These are phyloP conservation scores for Boehmeria nivea DNA, from an alignment of 306 rosid genomes.

Conservation along the genomic window DNA sequence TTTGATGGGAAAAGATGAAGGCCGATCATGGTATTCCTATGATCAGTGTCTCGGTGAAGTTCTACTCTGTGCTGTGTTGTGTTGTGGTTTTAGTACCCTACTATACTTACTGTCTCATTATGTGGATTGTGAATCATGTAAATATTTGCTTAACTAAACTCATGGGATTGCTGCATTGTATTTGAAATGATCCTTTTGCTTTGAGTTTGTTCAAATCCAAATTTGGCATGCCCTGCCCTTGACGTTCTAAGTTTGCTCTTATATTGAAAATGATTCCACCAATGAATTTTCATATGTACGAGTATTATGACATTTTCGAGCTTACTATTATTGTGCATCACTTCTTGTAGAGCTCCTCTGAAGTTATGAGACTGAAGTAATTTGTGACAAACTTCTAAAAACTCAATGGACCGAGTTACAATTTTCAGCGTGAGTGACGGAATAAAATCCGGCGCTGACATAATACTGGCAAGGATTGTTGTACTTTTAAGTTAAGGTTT, in stretches of 20 bases:
- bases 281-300: too few relatives aligned
- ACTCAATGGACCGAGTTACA: slow-evolving; percentile 18
- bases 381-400: slow-evolving; percentile 17
- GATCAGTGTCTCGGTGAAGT: neutral
- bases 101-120: too few relatives aligned
- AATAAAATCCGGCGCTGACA: slow-evolving; percentile 21
- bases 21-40: too few relatives aligned
- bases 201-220: too few relatives aligned
- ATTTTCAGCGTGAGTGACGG: slow-evolving; percentile 17
- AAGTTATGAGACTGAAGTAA: slow-evolving; percentile 27
- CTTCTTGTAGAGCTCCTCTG: slow-evolving; percentile 19
- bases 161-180: too few relatives aligned
- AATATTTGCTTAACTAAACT: too few relatives aligned
- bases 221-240: too few relatives aligned
- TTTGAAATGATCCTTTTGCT: too few relatives aligned
- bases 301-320: neutral
- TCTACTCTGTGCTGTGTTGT: neutral
- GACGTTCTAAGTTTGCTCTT: too few relatives aligned
- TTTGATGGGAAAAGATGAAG: too few relatives aligned
- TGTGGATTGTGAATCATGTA: too few relatives aligned
- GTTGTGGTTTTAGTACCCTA: neutral
- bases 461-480: slow-evolving; percentile 16
- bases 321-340: neutral
- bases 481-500: slow-evolving; percentile 20
- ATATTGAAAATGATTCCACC: too few relatives aligned